A percentile compares a stretch with the other conserved stretches of the same genome.
Conservation (phyloP, 257 asterid genomes). For the Jacaranda copaia region DNA sequence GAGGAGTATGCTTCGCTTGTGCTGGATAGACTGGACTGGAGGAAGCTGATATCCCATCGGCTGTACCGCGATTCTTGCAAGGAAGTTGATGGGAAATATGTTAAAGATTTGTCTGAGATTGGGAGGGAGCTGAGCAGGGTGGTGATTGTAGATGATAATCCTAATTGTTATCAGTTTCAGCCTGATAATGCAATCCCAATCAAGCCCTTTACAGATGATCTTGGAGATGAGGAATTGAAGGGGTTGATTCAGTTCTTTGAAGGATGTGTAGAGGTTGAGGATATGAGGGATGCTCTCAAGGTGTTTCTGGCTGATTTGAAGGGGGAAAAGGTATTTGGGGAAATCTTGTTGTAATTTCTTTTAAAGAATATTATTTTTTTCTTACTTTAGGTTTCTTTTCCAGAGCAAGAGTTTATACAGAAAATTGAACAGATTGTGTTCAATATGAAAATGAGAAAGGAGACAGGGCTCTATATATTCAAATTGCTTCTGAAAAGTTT, state of each 20-base stretch:
- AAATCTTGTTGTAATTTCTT: constrained; percentile 15
- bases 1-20: constrained; percentile 89
- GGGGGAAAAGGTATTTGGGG: constrained; percentile 28
- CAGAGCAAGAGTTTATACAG: constrained; percentile 20
- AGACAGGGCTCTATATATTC: neutral
- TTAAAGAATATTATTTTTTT: neutral
- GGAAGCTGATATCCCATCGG: constrained; percentile 64
- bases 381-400: constrained; percentile 14
- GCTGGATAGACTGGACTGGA: constrained; percentile 69
- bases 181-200: constrained; percentile 81
- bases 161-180: constrained; percentile 74
- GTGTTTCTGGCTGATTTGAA: constrained; percentile 41
- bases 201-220: constrained; percentile 70
- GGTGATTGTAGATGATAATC: constrained; percentile 88
- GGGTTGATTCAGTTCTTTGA: constrained; percentile 63
- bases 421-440: constrained; percentile 50
- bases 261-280: constrained; percentile 61
- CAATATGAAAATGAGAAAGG: constrained; percentile 37
- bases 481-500: neutral
- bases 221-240: constrained; percentile 72
- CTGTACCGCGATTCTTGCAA: constrained; percentile 82
- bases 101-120: constrained; percentile 73
- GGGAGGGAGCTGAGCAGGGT: constrained; percentile 78
- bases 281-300: constrained; percentile 70
- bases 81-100: constrained; percentile 75